Evolutionary conservation across 106 monocot species (phyloP), one percentile per base, ranked within the genome.

Genomic region (Gastrodia elata): DNA sequence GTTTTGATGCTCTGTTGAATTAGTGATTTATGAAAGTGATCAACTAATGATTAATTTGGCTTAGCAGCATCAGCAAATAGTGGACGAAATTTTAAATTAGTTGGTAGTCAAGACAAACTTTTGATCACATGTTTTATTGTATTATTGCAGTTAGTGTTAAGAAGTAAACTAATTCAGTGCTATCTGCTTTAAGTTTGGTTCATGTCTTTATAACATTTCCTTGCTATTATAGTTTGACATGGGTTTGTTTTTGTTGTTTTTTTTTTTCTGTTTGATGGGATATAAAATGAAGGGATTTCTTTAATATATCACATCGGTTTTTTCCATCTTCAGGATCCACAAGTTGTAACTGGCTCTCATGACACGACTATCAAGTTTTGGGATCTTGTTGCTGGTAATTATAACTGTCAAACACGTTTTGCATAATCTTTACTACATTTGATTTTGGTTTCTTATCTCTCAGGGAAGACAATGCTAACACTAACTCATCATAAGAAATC

Each of bases 281-380:
- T n/a, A n/a, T n/a, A n/a, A n/a, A n/a, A n/a, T n/a, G n/a, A n/a
- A n/a, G n/a, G n/a, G n/a, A 2, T 42, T 13, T 42, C 41, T 42
- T 10, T 46, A 18, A 10, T 46, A 5, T 52, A 52, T 52, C 52
- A 3, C 52, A 52, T 48, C 28, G 5, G 30, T 61, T 32, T 61
- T 10, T 3, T 61, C 14, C 14, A 10, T 82, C 80, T 85, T 90
- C 88, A 98, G 97, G 93, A 98, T 81, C 97, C 97, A 41, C 93
- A 98, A 70, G 97, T 98, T 72, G 88, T 98, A 46, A 98, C 97
- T 68, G 97, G 97, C 34, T 98, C 97, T 70, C 97, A 98, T 87
- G 97, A 98, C 72, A 81, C 91, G 22, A 98, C 97, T 38, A 98
- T 98, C 24, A 98, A 93, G 76, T 84, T 98, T 78, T 98, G 97